A percentile compares a stretch with the other conserved stretches of the same genome.
phyloP scores from a whole-genome alignment of 768 basidiomycete species.

The Tephrocybe sp. region DNA sequence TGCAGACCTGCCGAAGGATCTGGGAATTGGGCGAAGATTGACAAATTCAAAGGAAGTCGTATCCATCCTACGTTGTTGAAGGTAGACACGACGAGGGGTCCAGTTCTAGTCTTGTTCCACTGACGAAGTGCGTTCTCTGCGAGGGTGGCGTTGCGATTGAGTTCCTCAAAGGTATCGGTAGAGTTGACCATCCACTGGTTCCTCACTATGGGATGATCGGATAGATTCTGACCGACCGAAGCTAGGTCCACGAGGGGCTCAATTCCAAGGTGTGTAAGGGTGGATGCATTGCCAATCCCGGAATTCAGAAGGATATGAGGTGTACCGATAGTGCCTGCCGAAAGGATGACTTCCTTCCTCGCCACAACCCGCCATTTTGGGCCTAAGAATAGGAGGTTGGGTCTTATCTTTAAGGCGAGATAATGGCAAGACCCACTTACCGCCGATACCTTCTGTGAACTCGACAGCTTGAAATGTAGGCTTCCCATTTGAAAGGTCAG shows the following conservation, averaged over 20 bases:
- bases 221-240: conserved; percentile 14
- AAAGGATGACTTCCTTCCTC: conserved; percentile 6
- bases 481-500: background rate
- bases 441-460: background rate
- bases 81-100: conserved; percentile 17
- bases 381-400: background rate
- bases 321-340: conserved; percentile 33
- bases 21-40: background rate
- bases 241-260: conserved; percentile 13
- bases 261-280: conserved; percentile 2
- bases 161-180: conserved; percentile 15
- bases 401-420: background rate
- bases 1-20: conserved; percentile 27
- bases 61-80: conserved; percentile 19
- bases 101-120: conserved; percentile 21
- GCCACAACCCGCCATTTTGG: conserved; percentile 12
- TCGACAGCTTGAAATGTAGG: background rate
- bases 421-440: background rate
- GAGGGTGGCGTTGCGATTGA: conserved; percentile 9
- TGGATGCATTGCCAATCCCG: background rate
- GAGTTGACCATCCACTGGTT: conserved; percentile 1
- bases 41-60: conserved; percentile 17
- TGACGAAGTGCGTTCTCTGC: conserved; percentile 11
- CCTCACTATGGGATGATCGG: conserved; percentile 11
- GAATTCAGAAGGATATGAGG: conserved; percentile 17